Conservation (phyloP, 768 basidiomycete genomes). For the Rhizopogon vesiculosus region DNA sequence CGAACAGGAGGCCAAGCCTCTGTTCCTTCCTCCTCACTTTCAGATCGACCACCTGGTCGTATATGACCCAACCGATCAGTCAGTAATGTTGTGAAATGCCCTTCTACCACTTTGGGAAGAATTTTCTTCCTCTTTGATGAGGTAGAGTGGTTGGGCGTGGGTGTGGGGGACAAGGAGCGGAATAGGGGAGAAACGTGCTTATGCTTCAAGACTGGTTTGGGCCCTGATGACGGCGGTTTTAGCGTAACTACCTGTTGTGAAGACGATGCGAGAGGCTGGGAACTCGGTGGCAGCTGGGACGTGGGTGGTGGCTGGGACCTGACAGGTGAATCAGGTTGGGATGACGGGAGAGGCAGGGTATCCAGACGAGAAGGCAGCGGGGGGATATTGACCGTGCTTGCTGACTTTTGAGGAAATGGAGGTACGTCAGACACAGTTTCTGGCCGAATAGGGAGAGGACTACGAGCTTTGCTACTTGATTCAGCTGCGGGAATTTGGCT, state of each 20-base stretch:
- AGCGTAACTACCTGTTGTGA: not conserved
- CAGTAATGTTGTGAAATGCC: not conserved
- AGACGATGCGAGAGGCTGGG: not conserved
- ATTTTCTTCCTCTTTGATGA: not conserved
- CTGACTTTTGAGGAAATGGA: not conserved
- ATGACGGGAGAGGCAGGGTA: not conserved
- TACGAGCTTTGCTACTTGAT: not conserved
- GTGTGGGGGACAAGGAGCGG: not conserved
- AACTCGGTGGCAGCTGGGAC: not conserved
- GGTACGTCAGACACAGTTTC: not conserved
- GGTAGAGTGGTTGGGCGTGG: not conserved
- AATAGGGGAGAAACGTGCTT: not conserved
- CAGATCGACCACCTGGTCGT: not conserved
- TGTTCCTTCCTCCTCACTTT: not conserved
- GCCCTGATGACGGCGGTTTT: not conserved
- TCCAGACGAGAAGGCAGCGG: not conserved
- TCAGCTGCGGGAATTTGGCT: not conserved
- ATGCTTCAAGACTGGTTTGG: not conserved
- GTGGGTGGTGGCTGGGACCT: not conserved
- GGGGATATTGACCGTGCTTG: not conserved
- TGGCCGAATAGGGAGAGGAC: not conserved
- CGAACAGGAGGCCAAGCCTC: not conserved
- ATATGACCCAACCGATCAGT: not conserved
- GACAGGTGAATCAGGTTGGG: not conserved
- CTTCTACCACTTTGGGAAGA: not conserved